Evolutionary conservation across 148 eudicot species (phyloP), one percentile per base, ranked within the genome.

Genomic region (Rhododendron griersonianum): DNA sequence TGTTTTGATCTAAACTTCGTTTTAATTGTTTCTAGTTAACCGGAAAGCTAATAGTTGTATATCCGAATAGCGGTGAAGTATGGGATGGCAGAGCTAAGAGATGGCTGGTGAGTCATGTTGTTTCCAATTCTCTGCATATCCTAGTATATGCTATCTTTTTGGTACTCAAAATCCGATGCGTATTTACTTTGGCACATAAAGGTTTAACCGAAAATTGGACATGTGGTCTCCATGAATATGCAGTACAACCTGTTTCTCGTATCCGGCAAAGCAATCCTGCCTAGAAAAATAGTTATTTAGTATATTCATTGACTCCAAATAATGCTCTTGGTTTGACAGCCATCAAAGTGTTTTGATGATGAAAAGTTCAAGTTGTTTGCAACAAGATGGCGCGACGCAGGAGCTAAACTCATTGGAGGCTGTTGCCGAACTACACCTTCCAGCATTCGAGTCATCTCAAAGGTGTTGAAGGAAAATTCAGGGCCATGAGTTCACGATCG

Each of bases 61-160:
- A 96, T 82, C 98, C 98, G 15, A 96, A 96, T 83, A 96, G 98
- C 74, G 98, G 99, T 5, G 98, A 94, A 87, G 91, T 87, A 65
- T 96, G 95, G 95, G 98, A 96, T 89, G 99, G 95, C 81, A 87
- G 78, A 86, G 94, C 94, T 18, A 96, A 96, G 89, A 87, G 77
- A 89, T 96, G 99, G 99, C 93, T 92, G 99, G 99, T 96, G 83
- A 90, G 99, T 87, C 14, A 9, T 71, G 28, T 39, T 45, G 21
- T 19, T 82, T 25, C 44, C 71, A 14, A 9, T 9, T 18, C 45
- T 30, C 35, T 33, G 33, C 15, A n/a, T 6, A 65, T n/a, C 25
- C 14, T 77, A 25, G 28, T 2, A 14, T 14, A 53, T 55, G 5
- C 19, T 11, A 1, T 13, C 2, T 11, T 28, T 30, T 30, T 30